Base-by-base conservation (phyloP, 257 asterid genomes). In the Mitragyna speciosa region DNA sequence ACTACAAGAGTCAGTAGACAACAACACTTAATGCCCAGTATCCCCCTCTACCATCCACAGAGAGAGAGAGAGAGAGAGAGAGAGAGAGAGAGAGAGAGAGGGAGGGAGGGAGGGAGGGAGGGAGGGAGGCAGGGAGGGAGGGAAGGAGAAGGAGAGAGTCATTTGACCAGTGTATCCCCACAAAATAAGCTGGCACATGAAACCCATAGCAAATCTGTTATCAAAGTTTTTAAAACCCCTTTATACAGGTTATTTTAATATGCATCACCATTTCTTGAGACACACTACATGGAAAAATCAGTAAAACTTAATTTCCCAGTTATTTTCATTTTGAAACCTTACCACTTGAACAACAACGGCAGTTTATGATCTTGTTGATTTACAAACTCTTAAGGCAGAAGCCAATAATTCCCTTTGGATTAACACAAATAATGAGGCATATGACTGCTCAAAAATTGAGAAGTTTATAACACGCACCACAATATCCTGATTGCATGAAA, bases 391-490 rank as follows among this genome's bases (percentile, higher is more conserved):
- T 2, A 28, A 28, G 7, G n/a, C 28, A 36, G 73, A 69, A n/a
- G 26, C 39, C 48, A 33, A 20, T 8, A 20, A 15, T 15, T 41
- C 11, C 17, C 4, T 39, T 10, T 51, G 8, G 17, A 19, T 36
- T 10, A 70, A 31, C 69, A 39, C 41, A 20, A 73, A 4, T 36
- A 1, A 36, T 36, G 45, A 76, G 30, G 36, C 30, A 26, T 14
- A n/a, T 11, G n/a, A 47, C 39, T 19, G 30, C 72, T 31, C 24
- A 36, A 43, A 59, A 73, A 58, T n/a, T 33, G 30, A 58, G 24
- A 58, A 58, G 28, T 58, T 58, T 31, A 71, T 45, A 80, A 68
- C 33, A 79, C 75, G 31, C 61, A 92, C 95, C 92, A 80, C 76
- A 47, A 68, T 64, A 66, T 80, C 76, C 77, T 80, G 86, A 79